Percentiles rank a stretch among this genome's conserved stretches.
phyloP scores from a whole-genome alignment of 2,329 filamentous ascomycete species.

The Lecanicillium sp. region DNA sequence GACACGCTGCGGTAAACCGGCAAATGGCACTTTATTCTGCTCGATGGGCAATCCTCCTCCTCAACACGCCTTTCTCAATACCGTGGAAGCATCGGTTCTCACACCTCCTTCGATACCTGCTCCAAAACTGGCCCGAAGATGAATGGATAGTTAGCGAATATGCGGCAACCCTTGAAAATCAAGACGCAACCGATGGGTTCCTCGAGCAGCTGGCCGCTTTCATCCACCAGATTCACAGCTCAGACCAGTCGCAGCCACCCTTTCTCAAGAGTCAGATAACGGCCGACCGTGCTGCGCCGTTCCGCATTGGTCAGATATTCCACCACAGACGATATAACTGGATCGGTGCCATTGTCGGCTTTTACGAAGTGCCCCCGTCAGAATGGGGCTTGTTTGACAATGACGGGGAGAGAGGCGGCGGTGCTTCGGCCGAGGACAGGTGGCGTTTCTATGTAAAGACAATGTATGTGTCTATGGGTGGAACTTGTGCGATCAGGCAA shows the following conservation, averaged over 20 bases:
- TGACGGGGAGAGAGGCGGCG: not conserved
- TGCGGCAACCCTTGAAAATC: conserved; percentile 49
- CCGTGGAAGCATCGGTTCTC: conserved; percentile 55
- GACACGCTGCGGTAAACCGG: conserved; percentile 33
- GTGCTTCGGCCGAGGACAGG: conserved; percentile 43
- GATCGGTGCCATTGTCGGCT: conserved; percentile 78
- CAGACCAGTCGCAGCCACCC: conserved; percentile 33
- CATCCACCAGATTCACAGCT: conserved; percentile 16
- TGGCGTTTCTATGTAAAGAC: conserved; percentile 65
- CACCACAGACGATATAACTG: conserved; percentile 74
- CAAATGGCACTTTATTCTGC: conserved; percentile 60
- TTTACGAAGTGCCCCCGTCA: conserved; percentile 3
- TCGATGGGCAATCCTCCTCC: conserved; percentile 60
- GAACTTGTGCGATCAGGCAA: not conserved
- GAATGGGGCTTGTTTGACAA: conserved; percentile 1
- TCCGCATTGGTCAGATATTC: conserved; percentile 75
- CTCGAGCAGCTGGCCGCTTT: conserved; percentile 13
- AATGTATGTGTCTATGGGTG: conserved; percentile 55
- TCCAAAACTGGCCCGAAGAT: conserved; percentile 48
- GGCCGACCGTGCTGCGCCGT: conserved; percentile 27
- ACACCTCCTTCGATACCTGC: conserved; percentile 41
- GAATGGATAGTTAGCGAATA: conserved; percentile 61
- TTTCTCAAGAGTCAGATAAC: conserved; percentile 21
- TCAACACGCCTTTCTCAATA: conserved; percentile 36
- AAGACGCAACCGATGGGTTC: conserved; percentile 18